These are phyloP conservation scores for Pseudonitzschia multistriata DNA, from an alignment of 108 stramenopile genomes.

Conservation along the genomic window DNA sequence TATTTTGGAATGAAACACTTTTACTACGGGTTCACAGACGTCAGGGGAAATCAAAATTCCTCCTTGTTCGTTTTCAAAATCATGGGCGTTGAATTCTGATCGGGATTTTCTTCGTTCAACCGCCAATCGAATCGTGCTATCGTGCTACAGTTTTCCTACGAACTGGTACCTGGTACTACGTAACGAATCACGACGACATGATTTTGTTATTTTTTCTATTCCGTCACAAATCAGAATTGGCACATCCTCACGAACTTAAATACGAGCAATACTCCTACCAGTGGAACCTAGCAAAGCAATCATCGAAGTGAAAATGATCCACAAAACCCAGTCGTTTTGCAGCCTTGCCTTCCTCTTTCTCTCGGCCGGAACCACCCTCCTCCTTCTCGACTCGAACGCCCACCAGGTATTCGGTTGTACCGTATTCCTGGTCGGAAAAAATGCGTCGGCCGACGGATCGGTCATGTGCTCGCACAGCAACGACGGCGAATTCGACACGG, in stretches of 20 bases:
- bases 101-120: neutral
- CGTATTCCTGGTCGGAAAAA: conserved; percentile 41
- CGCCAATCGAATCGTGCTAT: too few species aligned
- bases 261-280: too few species aligned
- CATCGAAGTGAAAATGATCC: too few species aligned
- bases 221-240: too few species aligned
- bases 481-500: conserved; percentile 54
- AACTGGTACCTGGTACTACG: too few species aligned
- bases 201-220: too few species aligned
- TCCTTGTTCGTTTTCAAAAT: neutral
- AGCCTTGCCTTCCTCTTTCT: neutral
- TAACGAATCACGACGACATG: too few species aligned
- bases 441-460: conserved; percentile 43
- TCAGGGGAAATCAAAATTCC: neutral
- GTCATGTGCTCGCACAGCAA: conserved; percentile 48
- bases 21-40: too few species aligned
- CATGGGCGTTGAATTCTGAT: neutral
- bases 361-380: neutral
- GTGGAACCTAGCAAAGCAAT: too few species aligned
- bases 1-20: too few species aligned
- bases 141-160: too few species aligned
- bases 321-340: neutral
- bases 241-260: too few species aligned
- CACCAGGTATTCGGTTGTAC: conserved; percentile 27
- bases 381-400: neutral